Conservation (phyloP, 2,329 filamentous ascomycete species). For the Onygena corvina region DNA sequence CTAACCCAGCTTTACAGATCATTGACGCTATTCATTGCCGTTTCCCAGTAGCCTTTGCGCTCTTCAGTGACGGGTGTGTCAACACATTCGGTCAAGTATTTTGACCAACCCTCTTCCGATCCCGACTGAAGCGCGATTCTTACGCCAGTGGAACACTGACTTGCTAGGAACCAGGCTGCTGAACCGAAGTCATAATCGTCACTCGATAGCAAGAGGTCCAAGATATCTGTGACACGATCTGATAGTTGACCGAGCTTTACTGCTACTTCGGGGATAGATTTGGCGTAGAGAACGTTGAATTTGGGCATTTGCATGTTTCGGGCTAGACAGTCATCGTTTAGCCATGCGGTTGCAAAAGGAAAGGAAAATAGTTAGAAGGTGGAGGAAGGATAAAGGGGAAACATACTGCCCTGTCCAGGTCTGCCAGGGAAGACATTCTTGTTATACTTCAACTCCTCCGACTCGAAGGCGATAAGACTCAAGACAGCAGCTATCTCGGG, state of each 20-base stretch:
- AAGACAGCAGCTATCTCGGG: slow-evolving; percentile 59
- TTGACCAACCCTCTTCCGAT: slow-evolving; percentile 37
- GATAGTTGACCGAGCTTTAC: slow-evolving; percentile 23
- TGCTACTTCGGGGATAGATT: slow-evolving; percentile 35
- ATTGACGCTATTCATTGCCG: slow-evolving; percentile 28
- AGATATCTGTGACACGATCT: slow-evolving; percentile 33
- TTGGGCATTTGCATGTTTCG: slow-evolving; percentile 51
- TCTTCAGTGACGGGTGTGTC: slow-evolving; percentile 38
- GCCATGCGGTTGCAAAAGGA: not conserved
- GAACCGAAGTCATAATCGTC: slow-evolving; percentile 45
- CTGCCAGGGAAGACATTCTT: slow-evolving; percentile 47
- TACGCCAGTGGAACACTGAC: slow-evolving; percentile 40
- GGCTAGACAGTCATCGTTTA: slow-evolving; percentile 27
- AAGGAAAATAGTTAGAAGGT: not conserved
- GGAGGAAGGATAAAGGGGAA: not conserved
- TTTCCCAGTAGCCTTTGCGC: slow-evolving; percentile 40
- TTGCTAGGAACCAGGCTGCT: slow-evolving; percentile 50
- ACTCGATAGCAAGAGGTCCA: slow-evolving; percentile 39
- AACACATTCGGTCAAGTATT: slow-evolving; percentile 46
- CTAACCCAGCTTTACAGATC: not conserved
- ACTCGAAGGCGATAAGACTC: slow-evolving; percentile 60
- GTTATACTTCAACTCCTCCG: slow-evolving; percentile 57
- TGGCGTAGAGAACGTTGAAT: slow-evolving; percentile 46
- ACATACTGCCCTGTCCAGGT: slow-evolving; percentile 40
- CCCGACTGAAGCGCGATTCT: slow-evolving; percentile 37